Conservation (phyloP, 805 yeast species). For the Ogataea paraovalis region DNA sequence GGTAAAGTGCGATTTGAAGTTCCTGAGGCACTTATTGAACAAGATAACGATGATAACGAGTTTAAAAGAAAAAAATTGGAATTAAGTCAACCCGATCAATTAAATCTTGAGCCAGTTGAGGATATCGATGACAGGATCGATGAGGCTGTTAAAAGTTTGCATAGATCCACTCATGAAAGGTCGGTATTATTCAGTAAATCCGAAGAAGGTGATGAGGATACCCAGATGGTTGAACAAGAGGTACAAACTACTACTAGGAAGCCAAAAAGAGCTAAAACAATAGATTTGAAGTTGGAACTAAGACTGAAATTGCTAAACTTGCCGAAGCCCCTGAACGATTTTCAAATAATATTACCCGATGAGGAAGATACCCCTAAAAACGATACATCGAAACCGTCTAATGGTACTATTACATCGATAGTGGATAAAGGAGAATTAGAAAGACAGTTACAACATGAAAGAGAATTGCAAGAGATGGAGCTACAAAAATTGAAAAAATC, state of each 20-base stretch:
- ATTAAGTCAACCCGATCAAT: conserved; percentile 33
- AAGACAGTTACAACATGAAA: background rate
- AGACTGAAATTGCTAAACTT: conserved; percentile 6
- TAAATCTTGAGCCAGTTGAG: background rate
- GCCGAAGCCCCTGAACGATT: conserved; percentile 36
- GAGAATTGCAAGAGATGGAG: background rate
- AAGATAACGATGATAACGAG: conserved; percentile 16
- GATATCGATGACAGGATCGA: conserved; percentile 34
- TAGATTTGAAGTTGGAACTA: conserved; percentile 2
- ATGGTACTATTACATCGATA: conserved; percentile 13
- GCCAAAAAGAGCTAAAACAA: conserved; percentile 24
- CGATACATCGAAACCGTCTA: background rate
- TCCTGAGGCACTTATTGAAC: conserved; percentile 8
- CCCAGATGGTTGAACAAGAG: conserved; percentile 9
- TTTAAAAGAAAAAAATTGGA: conserved; percentile 35
- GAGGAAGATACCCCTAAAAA: no score
- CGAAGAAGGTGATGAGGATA: conserved; percentile 7
- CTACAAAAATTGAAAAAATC: background rate
- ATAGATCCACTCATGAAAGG: conserved; percentile 27
- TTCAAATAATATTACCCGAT: conserved; percentile 35
- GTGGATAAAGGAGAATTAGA: conserved; percentile 31
- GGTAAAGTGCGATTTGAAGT: conserved; percentile 13
- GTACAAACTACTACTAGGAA: background rate
- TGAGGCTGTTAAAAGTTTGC: conserved; percentile 33
- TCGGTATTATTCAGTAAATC: conserved; percentile 33